Evolutionary conservation across 495 filamentous ascomycete species (phyloP).

Genomic region (Podospora pseudocomata): DNA sequence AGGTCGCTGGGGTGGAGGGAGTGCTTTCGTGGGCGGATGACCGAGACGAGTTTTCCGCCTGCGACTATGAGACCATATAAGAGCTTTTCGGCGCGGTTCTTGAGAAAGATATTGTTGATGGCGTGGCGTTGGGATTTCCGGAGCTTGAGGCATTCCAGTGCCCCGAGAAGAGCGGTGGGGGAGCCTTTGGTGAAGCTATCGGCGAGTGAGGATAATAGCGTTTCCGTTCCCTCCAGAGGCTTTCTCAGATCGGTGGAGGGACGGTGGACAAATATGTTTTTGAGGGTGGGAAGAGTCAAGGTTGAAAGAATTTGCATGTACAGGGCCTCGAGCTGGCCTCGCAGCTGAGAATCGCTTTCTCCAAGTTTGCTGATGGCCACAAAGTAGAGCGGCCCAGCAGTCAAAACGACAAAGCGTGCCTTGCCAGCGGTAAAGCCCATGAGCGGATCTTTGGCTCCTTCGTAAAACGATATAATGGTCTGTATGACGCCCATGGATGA

Average conservation of each 20-base stretch:
- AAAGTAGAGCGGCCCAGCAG: constrained; percentile 82
- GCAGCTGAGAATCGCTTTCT: constrained; percentile 86
- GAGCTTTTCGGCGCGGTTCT: constrained; percentile 65
- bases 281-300: constrained; percentile 83
- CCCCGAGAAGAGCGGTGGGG: constrained; percentile 80
- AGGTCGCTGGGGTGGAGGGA: constrained; percentile 94
- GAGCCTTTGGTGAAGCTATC: constrained; percentile 94
- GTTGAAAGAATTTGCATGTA: constrained; percentile 99
- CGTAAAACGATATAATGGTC: constrained; percentile 96
- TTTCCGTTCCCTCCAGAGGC: constrained; percentile 91
- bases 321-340: constrained; percentile 83
- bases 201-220: constrained; percentile 82
- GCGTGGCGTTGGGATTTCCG: constrained; percentile 79
- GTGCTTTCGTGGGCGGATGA: constrained; percentile 90
- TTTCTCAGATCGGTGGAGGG: constrained; percentile 88
- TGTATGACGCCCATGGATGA: constrained; percentile 94
- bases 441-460: constrained; percentile 69
- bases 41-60: constrained; percentile 88
- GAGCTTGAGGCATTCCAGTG: constrained; percentile 84
- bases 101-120: constrained; percentile 84
- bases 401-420: constrained; percentile 77
- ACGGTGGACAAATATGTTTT: constrained; percentile 81
- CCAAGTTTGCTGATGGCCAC: constrained; percentile 87
- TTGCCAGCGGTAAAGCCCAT: constrained; percentile 79
- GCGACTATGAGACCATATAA: constrained; percentile 94